These are phyloP conservation scores for Candida maesae DNA, from an alignment of 805 yeast species.

Conservation along the genomic window DNA sequence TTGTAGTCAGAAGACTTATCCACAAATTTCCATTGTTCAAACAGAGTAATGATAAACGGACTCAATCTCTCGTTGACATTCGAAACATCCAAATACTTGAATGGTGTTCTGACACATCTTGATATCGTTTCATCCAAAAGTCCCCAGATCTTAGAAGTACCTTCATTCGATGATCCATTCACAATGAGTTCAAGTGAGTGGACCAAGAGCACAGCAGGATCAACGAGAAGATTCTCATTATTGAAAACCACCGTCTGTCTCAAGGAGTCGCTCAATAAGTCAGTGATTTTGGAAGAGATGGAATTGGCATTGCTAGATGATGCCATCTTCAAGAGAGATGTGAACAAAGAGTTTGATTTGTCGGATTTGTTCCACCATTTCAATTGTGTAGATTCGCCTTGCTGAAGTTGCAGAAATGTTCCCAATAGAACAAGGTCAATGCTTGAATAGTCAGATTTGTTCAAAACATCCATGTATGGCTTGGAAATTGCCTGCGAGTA, in stretches of 20 bases:
- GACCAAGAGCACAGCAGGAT: conserved; percentile 55
- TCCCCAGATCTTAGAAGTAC: conserved; percentile 45
- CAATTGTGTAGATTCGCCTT: conserved; percentile 45
- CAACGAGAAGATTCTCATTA: conserved; percentile 36
- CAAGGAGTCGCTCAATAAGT: conserved; percentile 44
- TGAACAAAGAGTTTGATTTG: conserved; percentile 56
- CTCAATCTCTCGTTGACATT: conserved; percentile 37
- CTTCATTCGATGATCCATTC: background rate
- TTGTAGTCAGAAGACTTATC: conserved; percentile 28
- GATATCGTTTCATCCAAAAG: conserved; percentile 74
- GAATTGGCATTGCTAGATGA: conserved; percentile 33
- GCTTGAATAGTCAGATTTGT: conserved; percentile 36
- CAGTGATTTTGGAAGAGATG: conserved; percentile 38
- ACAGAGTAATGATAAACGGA: conserved; percentile 51
- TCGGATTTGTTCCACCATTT: conserved; percentile 76
- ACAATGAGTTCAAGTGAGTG: conserved; percentile 38
- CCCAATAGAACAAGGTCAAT: conserved; percentile 58
- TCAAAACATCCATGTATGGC: conserved; percentile 34
- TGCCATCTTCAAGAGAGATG: conserved; percentile 57
- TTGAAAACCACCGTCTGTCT: conserved; percentile 54
- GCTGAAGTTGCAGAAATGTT: conserved; percentile 57
- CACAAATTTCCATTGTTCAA: conserved; percentile 69
- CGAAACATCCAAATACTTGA: conserved; percentile 71
- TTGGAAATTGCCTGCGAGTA: conserved; percentile 31
- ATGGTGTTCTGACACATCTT: conserved; percentile 71